phyloP scores from a whole-genome alignment of 1,284 basidiomycete species.

The Puccinia horiana region DNA sequence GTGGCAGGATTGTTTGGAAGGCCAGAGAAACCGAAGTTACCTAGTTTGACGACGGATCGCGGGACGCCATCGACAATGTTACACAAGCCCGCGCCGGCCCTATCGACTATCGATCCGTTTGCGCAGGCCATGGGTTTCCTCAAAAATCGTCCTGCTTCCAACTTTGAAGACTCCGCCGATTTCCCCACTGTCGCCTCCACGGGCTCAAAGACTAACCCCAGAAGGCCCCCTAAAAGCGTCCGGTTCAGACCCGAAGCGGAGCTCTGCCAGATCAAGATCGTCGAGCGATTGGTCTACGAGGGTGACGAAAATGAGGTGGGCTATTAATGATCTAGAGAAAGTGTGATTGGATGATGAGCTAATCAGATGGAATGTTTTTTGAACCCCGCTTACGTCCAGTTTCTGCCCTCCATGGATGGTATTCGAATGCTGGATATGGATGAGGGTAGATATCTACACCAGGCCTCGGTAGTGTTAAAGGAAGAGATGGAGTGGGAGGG shows the following conservation, averaged over 20 bases:
- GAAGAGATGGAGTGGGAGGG: conserved; percentile 36
- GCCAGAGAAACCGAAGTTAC: background rate
- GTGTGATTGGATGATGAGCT: no score
- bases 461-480: background rate
- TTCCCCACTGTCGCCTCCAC: background rate
- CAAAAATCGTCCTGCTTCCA: background rate
- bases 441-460: conserved; percentile 35
- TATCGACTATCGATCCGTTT: background rate
- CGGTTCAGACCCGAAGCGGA: background rate
- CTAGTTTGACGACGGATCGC: background rate
- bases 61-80: background rate
- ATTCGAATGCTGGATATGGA: background rate
- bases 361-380: background rate
- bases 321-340: background rate
- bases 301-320: background rate
- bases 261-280: conserved; percentile 17
- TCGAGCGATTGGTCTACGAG: conserved; percentile 26
- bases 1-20: background rate
- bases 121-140: background rate
- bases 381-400: background rate
- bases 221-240: background rate
- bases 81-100: background rate
- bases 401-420: background rate
- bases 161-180: background rate
- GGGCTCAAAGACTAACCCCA: background rate